phyloP scores from a whole-genome alignment of 306 rosid species.

The Hippophae gyantsensis region DNA sequence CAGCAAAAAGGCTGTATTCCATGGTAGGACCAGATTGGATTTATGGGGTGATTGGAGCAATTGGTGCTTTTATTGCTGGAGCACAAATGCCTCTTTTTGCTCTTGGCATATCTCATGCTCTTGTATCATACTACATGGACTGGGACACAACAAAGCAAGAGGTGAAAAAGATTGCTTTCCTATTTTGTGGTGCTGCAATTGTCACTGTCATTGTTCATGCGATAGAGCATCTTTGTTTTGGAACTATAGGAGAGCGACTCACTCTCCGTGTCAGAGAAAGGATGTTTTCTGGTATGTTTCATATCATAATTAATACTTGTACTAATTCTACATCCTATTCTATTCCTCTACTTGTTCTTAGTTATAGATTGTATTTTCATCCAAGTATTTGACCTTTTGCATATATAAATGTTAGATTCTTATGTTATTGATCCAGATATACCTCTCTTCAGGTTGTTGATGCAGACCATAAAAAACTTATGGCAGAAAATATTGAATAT shows the following conservation, averaged over 20 bases:
- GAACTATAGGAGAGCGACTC: conserved; percentile 93
- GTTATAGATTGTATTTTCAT: too few species aligned
- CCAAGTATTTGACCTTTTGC: too few species aligned
- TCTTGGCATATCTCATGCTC: conserved; percentile 90
- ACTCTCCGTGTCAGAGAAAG: conserved; percentile 80
- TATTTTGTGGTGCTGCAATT: conserved; percentile 62
- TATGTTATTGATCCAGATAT: too few species aligned
- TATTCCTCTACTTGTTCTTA: too few species aligned
- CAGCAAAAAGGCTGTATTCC: conserved; percentile 59
- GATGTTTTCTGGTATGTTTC: conserved; percentile 69
- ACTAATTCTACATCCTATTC: too few species aligned
- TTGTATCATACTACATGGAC: conserved; percentile 87
- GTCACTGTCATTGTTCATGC: conserved; percentile 72
- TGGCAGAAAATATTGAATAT: too few species aligned
- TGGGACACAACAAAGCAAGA: conserved; percentile 82
- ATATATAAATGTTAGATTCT: too few species aligned
- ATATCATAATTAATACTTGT: background rate
- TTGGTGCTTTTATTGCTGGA: conserved; percentile 76
- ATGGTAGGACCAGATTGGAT: conserved; percentile 85
- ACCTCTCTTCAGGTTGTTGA: too few species aligned
- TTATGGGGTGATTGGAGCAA: conserved; percentile 66
- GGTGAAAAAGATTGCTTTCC: conserved; percentile 56
- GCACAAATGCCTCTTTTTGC: conserved; percentile 97
- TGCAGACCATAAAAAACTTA: too few species aligned
- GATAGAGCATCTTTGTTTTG: conserved; percentile 73